These are phyloP conservation scores for Crotalaria pallida DNA, from an alignment of 306 rosid genomes.

Conservation along the genomic window DNA sequence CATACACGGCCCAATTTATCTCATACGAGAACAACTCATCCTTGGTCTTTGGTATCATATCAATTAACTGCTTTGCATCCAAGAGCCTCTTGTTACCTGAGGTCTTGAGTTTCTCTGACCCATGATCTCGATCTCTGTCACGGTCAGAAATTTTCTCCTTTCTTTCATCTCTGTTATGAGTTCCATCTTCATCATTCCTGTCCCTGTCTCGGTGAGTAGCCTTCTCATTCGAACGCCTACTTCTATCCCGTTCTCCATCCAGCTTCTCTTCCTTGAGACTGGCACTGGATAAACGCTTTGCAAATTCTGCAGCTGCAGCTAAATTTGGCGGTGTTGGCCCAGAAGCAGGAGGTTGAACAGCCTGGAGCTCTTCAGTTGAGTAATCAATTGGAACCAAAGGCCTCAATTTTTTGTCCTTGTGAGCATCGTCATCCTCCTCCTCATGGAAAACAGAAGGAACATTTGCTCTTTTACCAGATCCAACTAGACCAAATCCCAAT, in stretches of 20 bases:
- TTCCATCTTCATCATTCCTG: slow-evolving; percentile 55
- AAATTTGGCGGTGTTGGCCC: slow-evolving; percentile 75
- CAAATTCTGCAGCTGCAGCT: slow-evolving; percentile 99
- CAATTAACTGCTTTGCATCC: slow-evolving; percentile 91
- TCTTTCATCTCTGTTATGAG: slow-evolving; percentile 62
- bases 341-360: slow-evolving; percentile 60
- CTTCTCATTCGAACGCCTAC: slow-evolving; percentile 66
- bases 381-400: slow-evolving; percentile 98
- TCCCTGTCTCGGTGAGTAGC: slow-evolving; percentile 74
- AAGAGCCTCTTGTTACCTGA: slow-evolving; percentile 73
- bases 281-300: slow-evolving; percentile 73
- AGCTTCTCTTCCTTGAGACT: slow-evolving; percentile 74
- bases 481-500: slow-evolving; percentile 93
- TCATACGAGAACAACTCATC: slow-evolving; percentile 92
- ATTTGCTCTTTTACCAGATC: slow-evolving; percentile 91
- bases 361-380: slow-evolving; percentile 94
- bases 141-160: slow-evolving; percentile 51
- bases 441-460: slow-evolving; percentile 89
- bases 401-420: slow-evolving; percentile 93
- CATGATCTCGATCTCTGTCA: slow-evolving; percentile 67
- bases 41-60: slow-evolving; percentile 96
- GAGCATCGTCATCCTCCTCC: slow-evolving; percentile 95
- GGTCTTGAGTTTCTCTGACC: slow-evolving; percentile 51
- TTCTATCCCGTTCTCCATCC: slow-evolving; percentile 75
- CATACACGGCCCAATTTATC: slow-evolving; percentile 89